These are phyloP conservation scores for Metarhizium humberi DNA, from an alignment of 2,329 filamentous ascomycete genomes.

Conservation along the genomic window DNA sequence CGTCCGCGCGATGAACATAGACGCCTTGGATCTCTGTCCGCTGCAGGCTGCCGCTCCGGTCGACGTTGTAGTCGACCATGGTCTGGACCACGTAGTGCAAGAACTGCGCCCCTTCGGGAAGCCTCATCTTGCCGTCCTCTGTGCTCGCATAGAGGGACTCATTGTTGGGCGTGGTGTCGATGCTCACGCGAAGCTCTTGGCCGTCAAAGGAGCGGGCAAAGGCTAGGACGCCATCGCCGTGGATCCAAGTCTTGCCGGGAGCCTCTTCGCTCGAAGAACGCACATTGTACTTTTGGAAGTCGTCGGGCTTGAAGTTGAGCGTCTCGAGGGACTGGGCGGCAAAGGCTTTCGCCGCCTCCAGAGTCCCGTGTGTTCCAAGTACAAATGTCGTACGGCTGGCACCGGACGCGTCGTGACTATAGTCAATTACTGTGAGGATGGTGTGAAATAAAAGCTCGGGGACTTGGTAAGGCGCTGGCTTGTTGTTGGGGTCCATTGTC, in stretches of 20 bases:
- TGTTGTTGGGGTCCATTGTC: neutral
- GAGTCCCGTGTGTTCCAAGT: conserved; percentile 27
- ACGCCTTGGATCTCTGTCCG: conserved; percentile 29
- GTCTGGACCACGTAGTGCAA: conserved; percentile 34
- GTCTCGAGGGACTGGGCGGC: conserved; percentile 19
- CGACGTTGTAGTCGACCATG: conserved; percentile 29
- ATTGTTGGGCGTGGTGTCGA: conserved; percentile 29
- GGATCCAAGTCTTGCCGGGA: conserved; percentile 19
- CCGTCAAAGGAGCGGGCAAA: conserved; percentile 25
- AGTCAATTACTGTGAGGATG: conserved; percentile 23
- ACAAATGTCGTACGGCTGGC: conserved; percentile 22
- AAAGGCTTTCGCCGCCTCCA: conserved; percentile 27
- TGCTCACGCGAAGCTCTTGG: conserved; percentile 26
- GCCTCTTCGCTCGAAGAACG: conserved; percentile 1
- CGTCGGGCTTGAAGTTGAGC: conserved; percentile 26
- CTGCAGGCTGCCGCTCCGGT: conserved; percentile 24
- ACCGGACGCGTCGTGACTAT: conserved; percentile 15
- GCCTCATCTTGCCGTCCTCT: conserved; percentile 9
- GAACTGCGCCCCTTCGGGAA: conserved; percentile 17
- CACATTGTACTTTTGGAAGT: conserved; percentile 25
- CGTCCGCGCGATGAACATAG: conserved; percentile 23
- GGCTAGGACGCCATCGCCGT: conserved; percentile 28
- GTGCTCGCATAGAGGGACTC: conserved; percentile 14
- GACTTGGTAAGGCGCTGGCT: neutral
- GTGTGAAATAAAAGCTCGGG: conserved; percentile 28